Percentiles rank a stretch among this genome's conserved stretches.
Evolutionary conservation across 176 grass and related monocot genomes (phyloP).

Genomic region (Paspalum notatum): DNA sequence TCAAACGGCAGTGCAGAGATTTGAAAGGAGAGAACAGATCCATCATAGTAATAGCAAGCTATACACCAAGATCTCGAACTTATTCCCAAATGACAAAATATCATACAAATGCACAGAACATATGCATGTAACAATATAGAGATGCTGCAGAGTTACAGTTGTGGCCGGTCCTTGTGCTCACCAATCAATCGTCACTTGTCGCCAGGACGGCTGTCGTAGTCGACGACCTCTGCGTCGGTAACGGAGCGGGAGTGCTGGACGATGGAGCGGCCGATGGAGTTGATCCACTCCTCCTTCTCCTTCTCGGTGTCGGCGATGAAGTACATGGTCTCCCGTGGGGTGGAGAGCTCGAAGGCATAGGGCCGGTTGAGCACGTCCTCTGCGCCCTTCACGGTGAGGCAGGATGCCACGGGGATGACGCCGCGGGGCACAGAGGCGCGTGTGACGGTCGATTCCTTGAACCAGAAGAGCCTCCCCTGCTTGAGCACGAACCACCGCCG

Average conservation of each 20-base stretch:
- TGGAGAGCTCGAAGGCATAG: constrained; percentile 92
- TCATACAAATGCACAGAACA: constrained; percentile 46
- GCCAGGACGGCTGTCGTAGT: constrained; percentile 70
- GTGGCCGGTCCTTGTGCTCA: constrained; percentile 32
- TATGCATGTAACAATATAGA: constrained; percentile 16
- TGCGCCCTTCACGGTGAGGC: constrained; percentile 95
- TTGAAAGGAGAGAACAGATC: constrained; percentile 21
- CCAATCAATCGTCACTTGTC: constrained; percentile 44
- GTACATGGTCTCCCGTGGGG: constrained; percentile 89
- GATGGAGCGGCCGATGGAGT: constrained; percentile 96
- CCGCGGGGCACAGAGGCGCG: constrained; percentile 81
- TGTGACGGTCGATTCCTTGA: constrained; percentile 77
- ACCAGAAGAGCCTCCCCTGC: constrained; percentile 95
- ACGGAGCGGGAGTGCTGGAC: constrained; percentile 92
- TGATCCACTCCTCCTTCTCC: constrained; percentile 99
- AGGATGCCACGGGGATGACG: constrained; percentile 73
- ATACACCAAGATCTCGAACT: constrained; percentile 42
- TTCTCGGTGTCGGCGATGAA: constrained; percentile 97
- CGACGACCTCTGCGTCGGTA: constrained; percentile 82
- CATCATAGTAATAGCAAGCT: constrained; percentile 12
- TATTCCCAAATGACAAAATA: constrained; percentile 34
- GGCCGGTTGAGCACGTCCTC: constrained; percentile 91
- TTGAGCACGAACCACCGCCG: constrained; percentile 99
- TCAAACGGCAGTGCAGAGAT: constrained; percentile 1
- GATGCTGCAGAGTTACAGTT: constrained; percentile 31